Evolutionary conservation across 306 rosid species (phyloP).

Genomic region (Quercus ilex): DNA sequence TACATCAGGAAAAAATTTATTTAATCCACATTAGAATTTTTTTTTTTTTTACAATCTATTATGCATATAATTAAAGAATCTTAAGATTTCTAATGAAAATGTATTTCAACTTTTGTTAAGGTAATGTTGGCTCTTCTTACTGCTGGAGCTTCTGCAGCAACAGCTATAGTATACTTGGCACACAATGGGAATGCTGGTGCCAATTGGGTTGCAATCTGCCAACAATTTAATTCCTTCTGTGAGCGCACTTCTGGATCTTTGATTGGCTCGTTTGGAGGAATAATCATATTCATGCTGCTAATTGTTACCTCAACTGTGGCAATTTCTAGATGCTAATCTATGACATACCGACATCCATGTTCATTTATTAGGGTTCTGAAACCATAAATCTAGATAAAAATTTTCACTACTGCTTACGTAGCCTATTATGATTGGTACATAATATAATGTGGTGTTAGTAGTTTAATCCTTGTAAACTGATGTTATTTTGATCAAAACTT

Average conservation of each 20-base stretch:
- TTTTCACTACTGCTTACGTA: too few relatives aligned
- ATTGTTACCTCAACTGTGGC: conserved; percentile 37
- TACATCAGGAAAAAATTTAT: too few relatives aligned
- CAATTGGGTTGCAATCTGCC: conserved; percentile 56
- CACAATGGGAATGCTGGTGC: conserved; percentile 46
- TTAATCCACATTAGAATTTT: not conserved
- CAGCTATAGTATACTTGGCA: conserved; percentile 48
- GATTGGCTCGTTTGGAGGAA: conserved; percentile 47
- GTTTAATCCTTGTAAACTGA: too few relatives aligned
- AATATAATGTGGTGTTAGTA: too few relatives aligned
- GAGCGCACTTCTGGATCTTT: conserved; percentile 44
- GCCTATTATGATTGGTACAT: too few relatives aligned
- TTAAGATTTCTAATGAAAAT: not conserved
- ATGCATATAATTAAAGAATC: not conserved
- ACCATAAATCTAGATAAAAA: too few relatives aligned
- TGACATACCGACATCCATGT: not conserved
- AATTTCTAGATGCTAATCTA: conserved; percentile 36
- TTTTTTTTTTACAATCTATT: not conserved
- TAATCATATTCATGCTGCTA: conserved; percentile 30
- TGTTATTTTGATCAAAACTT: too few relatives aligned
- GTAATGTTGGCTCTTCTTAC: conserved; percentile 47
- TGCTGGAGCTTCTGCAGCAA: conserved; percentile 56
- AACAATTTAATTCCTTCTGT: conserved; percentile 49
- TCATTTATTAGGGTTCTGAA: not conserved
- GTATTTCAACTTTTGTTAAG: conserved; percentile 24